These are phyloP conservation scores for Blastobotrys americana DNA, from an alignment of 805 yeast genomes.

Conservation along the genomic window DNA sequence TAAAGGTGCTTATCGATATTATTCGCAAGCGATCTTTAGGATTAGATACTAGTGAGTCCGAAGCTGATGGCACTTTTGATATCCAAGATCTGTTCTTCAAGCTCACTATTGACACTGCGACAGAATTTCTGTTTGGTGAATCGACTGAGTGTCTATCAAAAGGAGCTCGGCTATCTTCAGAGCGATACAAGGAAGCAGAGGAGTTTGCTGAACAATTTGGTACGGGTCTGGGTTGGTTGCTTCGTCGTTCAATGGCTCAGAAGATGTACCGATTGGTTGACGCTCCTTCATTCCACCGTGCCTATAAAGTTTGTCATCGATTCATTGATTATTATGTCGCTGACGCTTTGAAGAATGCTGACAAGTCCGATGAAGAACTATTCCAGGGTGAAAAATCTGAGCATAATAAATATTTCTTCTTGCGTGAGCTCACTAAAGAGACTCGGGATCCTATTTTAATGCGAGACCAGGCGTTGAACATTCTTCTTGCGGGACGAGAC, in stretches of 20 bases:
- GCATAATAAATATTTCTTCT: slow-evolving; percentile 39
- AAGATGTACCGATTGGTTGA: slow-evolving; percentile 17
- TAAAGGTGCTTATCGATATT: slow-evolving; percentile 18
- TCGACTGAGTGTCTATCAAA: slow-evolving; percentile 21
- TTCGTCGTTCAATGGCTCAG: slow-evolving; percentile 15
- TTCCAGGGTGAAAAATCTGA: slow-evolving; percentile 22
- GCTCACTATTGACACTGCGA: slow-evolving; percentile 31
- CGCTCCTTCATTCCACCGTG: slow-evolving; percentile 28
- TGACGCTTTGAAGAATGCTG: slow-evolving; percentile 28
- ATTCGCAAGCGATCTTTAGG: slow-evolving; percentile 18
- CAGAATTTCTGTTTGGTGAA: slow-evolving; percentile 32
- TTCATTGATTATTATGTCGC: slow-evolving; percentile 38
- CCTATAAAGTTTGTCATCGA: slow-evolving; percentile 27
- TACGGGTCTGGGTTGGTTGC: slow-evolving; percentile 14
- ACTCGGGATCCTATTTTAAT: slow-evolving; percentile 41
- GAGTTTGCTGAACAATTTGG: slow-evolving; percentile 25
- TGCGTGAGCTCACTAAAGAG: slow-evolving; percentile 42
- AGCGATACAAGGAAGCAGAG: slow-evolving; percentile 11
- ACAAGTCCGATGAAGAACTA: slow-evolving; percentile 8
- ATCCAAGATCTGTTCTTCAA: slow-evolving; percentile 26
- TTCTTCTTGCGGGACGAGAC: slow-evolving; percentile 49
- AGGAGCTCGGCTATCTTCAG: neutral
- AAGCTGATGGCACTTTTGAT: slow-evolving; percentile 18
- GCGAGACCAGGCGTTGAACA: slow-evolving; percentile 45
- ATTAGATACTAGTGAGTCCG: slow-evolving; percentile 25